phyloP scores from a whole-genome alignment of 1,284 basidiomycete genomes.

The Malassezia obtusa region DNA sequence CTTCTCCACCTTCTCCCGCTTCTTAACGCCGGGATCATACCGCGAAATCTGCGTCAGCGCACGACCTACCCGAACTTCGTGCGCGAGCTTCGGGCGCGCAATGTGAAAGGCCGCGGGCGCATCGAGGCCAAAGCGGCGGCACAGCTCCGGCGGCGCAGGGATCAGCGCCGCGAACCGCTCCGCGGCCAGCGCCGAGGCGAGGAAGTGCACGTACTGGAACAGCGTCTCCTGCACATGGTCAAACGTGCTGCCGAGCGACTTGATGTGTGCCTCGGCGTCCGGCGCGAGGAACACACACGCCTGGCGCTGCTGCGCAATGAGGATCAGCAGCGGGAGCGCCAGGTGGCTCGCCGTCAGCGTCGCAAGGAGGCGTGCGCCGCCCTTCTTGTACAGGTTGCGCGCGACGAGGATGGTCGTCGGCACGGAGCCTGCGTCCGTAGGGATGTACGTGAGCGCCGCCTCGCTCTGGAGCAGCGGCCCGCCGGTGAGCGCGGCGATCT shows the following conservation, averaged over 20 bases:
- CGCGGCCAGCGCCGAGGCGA: conserved; percentile 30
- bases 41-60: background rate
- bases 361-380: conserved; percentile 28
- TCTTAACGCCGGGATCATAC: background rate
- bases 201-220: conserved; percentile 45
- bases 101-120: conserved; percentile 43
- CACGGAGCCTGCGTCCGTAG: background rate
- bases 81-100: conserved; percentile 27
- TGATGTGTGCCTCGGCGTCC: conserved; percentile 38
- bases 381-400: conserved; percentile 25
- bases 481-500: conserved; percentile 79
- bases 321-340: conserved; percentile 36
- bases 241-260: conserved; percentile 42
- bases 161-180: conserved; percentile 29
- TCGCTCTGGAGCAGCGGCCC: conserved; percentile 79
- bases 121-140: conserved; percentile 36
- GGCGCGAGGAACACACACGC: conserved; percentile 39
- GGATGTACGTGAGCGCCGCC: conserved; percentile 54
- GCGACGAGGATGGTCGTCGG: conserved; percentile 52
- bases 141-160: conserved; percentile 26
- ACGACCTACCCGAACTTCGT: conserved; percentile 1
- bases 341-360: conserved; percentile 28
- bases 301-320: conserved; percentile 43
- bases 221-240: conserved; percentile 41
- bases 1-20: background rate